phyloP scores from a whole-genome alignment of 257 asterid species.

The Przewalskia tangutica region DNA sequence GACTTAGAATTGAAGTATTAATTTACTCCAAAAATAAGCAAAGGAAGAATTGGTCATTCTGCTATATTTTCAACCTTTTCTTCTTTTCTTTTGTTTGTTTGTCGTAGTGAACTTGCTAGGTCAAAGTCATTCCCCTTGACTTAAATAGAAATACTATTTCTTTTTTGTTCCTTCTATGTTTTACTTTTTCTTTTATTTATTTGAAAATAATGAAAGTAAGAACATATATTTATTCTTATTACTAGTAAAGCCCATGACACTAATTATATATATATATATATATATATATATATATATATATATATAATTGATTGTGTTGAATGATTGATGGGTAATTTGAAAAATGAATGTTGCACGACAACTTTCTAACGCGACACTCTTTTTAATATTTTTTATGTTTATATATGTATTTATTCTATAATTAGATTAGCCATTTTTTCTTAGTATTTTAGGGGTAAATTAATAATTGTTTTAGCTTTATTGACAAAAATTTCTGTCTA shows the following conservation, averaged over 20 bases:
- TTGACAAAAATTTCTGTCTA: too few relatives aligned
- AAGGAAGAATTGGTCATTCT: not conserved
- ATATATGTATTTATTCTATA: too few relatives aligned
- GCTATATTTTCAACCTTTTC: not conserved
- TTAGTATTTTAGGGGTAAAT: too few relatives aligned
- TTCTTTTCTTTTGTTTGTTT: not conserved
- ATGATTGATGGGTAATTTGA: too few relatives aligned
- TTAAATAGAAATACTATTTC: not conserved
- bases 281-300: too few relatives aligned
- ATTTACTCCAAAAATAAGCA: not conserved
- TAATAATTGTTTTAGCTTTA: too few relatives aligned
- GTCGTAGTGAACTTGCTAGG: not conserved
- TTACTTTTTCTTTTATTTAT: not conserved
- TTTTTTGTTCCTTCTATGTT: not conserved
- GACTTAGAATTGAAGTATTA: not conserved
- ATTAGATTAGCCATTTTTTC: too few relatives aligned
- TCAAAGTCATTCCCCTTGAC: not conserved
- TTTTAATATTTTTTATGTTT: too few relatives aligned
- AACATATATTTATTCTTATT: not conserved
- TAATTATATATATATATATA: not conserved
- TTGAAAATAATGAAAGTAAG: not conserved
- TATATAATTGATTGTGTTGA: too few relatives aligned
- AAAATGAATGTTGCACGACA: too few relatives aligned
- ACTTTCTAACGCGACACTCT: too few relatives aligned
- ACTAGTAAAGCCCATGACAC: not conserved